Evolutionary conservation across 2,329 filamentous ascomycete species (phyloP).

Genomic region (Paradendryphiella salina): DNA sequence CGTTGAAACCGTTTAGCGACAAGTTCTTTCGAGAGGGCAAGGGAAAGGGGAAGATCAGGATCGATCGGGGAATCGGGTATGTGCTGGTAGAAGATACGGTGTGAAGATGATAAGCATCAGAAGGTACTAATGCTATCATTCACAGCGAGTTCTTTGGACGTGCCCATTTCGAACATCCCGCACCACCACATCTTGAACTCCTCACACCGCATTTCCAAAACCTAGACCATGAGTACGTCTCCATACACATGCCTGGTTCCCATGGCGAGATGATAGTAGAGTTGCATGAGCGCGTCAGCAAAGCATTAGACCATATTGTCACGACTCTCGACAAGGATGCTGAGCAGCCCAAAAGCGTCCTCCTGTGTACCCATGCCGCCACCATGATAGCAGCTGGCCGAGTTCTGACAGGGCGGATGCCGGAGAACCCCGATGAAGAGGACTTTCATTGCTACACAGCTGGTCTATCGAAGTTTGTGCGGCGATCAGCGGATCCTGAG

Average conservation of each 20-base stretch:
- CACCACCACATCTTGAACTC: constrained; percentile 65
- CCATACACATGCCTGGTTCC: constrained; percentile 67
- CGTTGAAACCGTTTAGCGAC: constrained; percentile 46
- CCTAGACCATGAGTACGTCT: constrained; percentile 60
- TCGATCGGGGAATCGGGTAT: constrained; percentile 59
- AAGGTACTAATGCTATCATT: neutral
- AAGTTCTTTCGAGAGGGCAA: constrained; percentile 36
- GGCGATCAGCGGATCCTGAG: constrained; percentile 53
- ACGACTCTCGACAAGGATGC: constrained; percentile 68
- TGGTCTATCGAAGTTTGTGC: constrained; percentile 70
- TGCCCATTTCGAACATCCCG: constrained; percentile 82
- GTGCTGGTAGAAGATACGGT: constrained; percentile 11
- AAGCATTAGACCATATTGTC: constrained; percentile 70
- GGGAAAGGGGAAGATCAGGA: constrained; percentile 49
- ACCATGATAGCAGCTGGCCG: constrained; percentile 84
- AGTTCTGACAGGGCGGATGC: constrained; percentile 76
- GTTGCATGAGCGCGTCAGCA: constrained; percentile 78
- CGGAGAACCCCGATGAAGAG: constrained; percentile 68
- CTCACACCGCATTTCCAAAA: constrained; percentile 70
- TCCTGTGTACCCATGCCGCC: constrained; percentile 89
- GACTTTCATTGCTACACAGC: constrained; percentile 88
- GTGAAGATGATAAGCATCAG: neutral
- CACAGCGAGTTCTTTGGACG: constrained; percentile 81
- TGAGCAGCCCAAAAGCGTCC: constrained; percentile 66
- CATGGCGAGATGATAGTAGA: constrained; percentile 79